These are phyloP conservation scores for Gymnopilus junonius DNA, from an alignment of 768 basidiomycete genomes.

Conservation along the genomic window DNA sequence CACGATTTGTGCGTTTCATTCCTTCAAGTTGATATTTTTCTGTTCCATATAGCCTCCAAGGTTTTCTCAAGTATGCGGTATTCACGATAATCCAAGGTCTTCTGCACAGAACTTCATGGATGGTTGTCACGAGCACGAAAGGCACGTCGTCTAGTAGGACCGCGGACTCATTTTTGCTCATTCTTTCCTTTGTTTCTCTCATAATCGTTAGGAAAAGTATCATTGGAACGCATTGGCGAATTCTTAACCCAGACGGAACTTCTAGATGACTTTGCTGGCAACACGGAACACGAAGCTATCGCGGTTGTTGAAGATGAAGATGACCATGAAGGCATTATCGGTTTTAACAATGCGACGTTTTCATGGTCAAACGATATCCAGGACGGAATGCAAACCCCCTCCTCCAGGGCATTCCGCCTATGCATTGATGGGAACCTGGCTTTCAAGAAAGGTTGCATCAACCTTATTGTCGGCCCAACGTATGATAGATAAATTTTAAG, in stretches of 20 bases:
- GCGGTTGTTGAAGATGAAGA: background rate
- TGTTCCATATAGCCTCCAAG: constrained; percentile 46
- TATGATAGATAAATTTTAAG: constrained; percentile 5
- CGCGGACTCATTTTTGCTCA: background rate
- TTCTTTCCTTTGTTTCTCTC: background rate
- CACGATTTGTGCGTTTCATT: background rate
- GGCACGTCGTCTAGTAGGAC: constrained; percentile 12
- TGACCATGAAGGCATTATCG: constrained; percentile 36
- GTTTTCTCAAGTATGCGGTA: constrained; percentile 62
- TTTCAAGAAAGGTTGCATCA: constrained; percentile 58
- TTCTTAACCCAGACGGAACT: constrained; percentile 55
- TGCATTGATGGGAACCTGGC: constrained; percentile 55
- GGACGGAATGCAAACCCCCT: constrained; percentile 41
- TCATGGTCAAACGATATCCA: constrained; percentile 50
- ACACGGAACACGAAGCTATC: constrained; percentile 1
- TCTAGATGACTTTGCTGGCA: constrained; percentile 36
- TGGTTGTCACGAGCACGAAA: constrained; percentile 30
- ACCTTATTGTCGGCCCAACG: constrained; percentile 65
- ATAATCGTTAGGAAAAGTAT: constrained; percentile 48
- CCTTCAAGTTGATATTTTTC: background rate
- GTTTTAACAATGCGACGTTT: constrained; percentile 58
- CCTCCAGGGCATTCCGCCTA: constrained; percentile 54
- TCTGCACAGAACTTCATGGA: constrained; percentile 19
- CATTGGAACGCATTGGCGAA: constrained; percentile 56
- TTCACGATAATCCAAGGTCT: constrained; percentile 50